Evolutionary conservation across 192 early-diverging fungal genomes (phyloP), one percentile per base, ranked within the genome.

Genomic region (Coemansia aciculifera): DNA sequence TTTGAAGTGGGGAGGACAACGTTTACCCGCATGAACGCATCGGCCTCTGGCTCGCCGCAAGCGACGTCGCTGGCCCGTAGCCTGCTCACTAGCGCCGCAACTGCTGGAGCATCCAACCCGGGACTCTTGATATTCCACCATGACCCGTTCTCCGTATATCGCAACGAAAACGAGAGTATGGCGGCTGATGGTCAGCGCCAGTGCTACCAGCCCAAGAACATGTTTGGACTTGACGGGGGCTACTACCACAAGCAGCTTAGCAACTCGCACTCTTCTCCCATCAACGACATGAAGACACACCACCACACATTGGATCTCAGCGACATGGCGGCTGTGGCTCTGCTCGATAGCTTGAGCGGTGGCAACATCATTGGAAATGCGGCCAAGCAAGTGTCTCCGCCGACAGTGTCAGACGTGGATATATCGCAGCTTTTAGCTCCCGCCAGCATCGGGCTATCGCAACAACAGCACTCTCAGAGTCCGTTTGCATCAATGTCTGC

Each of bases 271-370:
- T 24, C 17, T 2, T 44, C 37, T 52, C 32, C 64, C 19, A 44
- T 38, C 42, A 21, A 38, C 34, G 56, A 43, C 19, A 8, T 31
- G 21, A 67, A 59, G 42, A 44, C 44, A 23, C 63, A 59, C 3
- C 31, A 52, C 39, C 54, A 63, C 51, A 51, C 51, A 43, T 49
- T 79, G 52, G 72, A 70, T 21, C 62, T 77, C 37, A 73, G 76
- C 48, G 80, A 82, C 44, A 82, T 82, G 57, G 75, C 80, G 5
- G 80, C 80, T 0, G 80, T 82, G 8, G 80, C 80, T 3, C 54
- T 82, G 21, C 75, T 82, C 15, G 80, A 77, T 44, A 82, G 80
- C 40, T 43, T 82, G 27, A 77, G 80, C 64, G 66, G 64, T 19
- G 68, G 66, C 34, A n/a, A 39, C 23, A 32, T 29, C 24, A 37